Evolutionary conservation across 73 alveolate genomes (phyloP).

Genomic region (Paraurostyla sp.): DNA sequence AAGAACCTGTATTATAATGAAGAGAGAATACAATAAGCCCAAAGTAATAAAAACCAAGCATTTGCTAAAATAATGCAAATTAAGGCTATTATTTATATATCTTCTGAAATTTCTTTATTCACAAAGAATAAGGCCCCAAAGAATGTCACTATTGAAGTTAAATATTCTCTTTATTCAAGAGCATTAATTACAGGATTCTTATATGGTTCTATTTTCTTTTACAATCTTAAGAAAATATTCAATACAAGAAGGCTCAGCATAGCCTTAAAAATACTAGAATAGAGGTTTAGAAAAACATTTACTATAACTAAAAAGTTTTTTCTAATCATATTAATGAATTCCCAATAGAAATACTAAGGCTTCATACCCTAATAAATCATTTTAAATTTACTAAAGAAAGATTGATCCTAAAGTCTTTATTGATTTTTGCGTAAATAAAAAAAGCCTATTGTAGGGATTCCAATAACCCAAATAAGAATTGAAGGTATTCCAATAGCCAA

Average conservation of each 20-base stretch:
- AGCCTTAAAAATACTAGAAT: not conserved
- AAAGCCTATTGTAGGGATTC: conserved; percentile 31
- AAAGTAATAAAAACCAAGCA: too few species aligned
- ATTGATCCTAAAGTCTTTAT: not conserved
- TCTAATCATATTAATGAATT: not conserved
- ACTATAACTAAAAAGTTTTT: not conserved
- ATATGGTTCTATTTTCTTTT: not conserved
- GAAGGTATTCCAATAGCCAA: conserved; percentile 17
- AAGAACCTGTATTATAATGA: too few species aligned
- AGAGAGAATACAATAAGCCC: too few species aligned
- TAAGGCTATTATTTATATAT: too few species aligned
- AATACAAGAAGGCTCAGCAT: not conserved
- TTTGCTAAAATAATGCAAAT: too few species aligned
- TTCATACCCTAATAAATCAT: conserved; percentile 21
- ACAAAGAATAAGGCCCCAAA: not conserved
- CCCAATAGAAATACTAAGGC: not conserved
- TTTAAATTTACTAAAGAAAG: not conserved
- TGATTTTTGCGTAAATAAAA: not conserved
- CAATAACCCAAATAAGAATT: conserved; percentile 39
- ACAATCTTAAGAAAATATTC: not conserved
- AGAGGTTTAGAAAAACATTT: not conserved
- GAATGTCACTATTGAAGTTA: not conserved
- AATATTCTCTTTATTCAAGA: not conserved
- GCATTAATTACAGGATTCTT: not conserved
- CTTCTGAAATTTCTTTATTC: too few species aligned